Evolutionary conservation across 2,329 filamentous ascomycete species (phyloP), one percentile per base, ranked within the genome.

Genomic region (Cryoendolithus antarcticus): DNA sequence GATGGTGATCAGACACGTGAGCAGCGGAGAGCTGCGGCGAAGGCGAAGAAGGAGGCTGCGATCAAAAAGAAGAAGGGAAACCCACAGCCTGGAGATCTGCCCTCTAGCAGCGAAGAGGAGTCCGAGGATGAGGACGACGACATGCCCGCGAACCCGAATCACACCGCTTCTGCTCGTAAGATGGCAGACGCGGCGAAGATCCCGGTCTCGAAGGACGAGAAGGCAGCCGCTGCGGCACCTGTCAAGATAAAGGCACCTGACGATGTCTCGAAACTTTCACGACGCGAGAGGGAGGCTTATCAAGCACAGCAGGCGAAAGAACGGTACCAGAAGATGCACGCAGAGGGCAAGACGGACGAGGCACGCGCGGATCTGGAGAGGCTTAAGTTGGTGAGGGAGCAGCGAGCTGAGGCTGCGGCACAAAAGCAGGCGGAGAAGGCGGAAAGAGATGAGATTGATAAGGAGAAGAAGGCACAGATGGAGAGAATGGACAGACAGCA

Each of bases 281-380:
- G 80, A 36, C 71, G 77, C 24, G 80, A 84, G 66, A 66, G 78
- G 12, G 80, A 96, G 67, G 83, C 88, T 2, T 56, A 91, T 28
- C 82, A 94, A 65, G 88, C 88, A 1, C 80, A 82, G 46, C 82
- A 89, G 59, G 86, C 85, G 27, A 86, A 86, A 61, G 88, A 94
- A 69, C 75, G 79, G 50, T 95, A 94, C 58, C 75, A 86, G 69
- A 93, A 93, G 65, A 62, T 95, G 53, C 88, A 95, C 56, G 84
- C 86, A 41, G 82, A 86, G 57, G 89, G 89, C 55, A 96, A 96
- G 77, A 96, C 91, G 33, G 91, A 98, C 45, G 84, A 95, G 70
- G 88, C 89, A 35, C 82, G 85, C 59, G 80, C 84, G 4, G 91
- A 98, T 63, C 58, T 96, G 50, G 89, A 86, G 43, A 75, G 91